These are phyloP conservation scores for Tricholoma saponaceum DNA, from an alignment of 768 basidiomycete species.

Conservation along the genomic window DNA sequence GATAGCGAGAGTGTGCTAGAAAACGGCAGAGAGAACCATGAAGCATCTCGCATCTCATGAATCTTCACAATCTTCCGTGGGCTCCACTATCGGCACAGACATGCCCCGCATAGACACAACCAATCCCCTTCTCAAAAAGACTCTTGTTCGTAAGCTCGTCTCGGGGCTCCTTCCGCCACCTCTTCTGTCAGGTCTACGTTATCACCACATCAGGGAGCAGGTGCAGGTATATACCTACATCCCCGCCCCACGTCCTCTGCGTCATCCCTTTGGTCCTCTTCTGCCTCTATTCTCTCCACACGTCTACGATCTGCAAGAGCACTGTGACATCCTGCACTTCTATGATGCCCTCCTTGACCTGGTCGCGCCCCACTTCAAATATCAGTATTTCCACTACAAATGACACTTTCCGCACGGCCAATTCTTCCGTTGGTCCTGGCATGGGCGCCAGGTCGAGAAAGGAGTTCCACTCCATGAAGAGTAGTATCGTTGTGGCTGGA, in stretches of 20 bases:
- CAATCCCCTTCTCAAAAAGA: conserved; percentile 20
- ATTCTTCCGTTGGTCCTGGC: conserved; percentile 18
- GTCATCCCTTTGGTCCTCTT: conserved; percentile 27
- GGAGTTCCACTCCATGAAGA: conserved; percentile 18
- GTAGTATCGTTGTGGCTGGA: conserved; percentile 8
- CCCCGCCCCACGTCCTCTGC: conserved; percentile 27
- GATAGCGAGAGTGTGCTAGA: conserved; percentile 3
- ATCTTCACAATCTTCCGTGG: conserved; percentile 1
- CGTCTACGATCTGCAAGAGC: conserved; percentile 27
- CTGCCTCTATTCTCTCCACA: conserved; percentile 21
- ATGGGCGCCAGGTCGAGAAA: conserved; percentile 20
- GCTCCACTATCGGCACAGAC: neutral
- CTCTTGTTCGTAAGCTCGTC: conserved; percentile 15
- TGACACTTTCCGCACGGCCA: conserved; percentile 41
- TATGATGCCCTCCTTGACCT: conserved; percentile 3
- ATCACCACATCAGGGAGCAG: neutral
- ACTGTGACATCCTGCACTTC: conserved; percentile 14
- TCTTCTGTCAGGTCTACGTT: neutral
- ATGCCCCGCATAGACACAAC: neutral
- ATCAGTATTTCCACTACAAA: conserved; percentile 8
- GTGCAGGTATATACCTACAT: neutral
- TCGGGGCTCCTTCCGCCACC: conserved; percentile 2
- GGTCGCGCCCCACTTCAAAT: conserved; percentile 12
- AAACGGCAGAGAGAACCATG: neutral
- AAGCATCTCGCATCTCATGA: neutral